A percentile compares a stretch with the other conserved stretches of the same genome.
phyloP scores from a whole-genome alignment of 2,329 filamentous ascomycete species.

The Cladophialophora yegresii region DNA sequence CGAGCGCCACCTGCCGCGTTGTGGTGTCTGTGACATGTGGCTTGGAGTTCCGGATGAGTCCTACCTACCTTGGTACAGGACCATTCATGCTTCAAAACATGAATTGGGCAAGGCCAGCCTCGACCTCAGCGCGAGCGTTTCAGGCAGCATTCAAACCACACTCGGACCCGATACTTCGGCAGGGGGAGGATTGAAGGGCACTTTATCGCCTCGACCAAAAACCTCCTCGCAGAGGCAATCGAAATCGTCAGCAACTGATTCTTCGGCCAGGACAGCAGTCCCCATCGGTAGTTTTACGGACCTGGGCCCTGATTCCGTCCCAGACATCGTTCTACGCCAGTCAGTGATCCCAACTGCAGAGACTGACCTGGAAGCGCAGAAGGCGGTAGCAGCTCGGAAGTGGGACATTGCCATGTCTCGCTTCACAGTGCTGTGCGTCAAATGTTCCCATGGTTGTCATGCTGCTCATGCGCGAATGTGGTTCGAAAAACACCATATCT shows the following conservation, averaged over 20 bases:
- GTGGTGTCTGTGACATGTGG: slow-evolving; percentile 64
- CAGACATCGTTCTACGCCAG: slow-evolving; percentile 9
- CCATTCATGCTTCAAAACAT: slow-evolving; percentile 14
- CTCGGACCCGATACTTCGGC: slow-evolving; percentile 26
- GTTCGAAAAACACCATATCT: slow-evolving; percentile 58
- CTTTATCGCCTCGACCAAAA: slow-evolving; percentile 20
- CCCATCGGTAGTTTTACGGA: not conserved
- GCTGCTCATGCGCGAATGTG: slow-evolving; percentile 63
- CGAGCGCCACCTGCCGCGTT: slow-evolving; percentile 63
- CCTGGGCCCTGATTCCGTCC: slow-evolving; percentile 7
- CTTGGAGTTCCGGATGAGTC: slow-evolving; percentile 60
- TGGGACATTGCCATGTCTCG: slow-evolving; percentile 53
- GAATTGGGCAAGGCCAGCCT: slow-evolving; percentile 21
- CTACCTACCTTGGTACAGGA: slow-evolving; percentile 37
- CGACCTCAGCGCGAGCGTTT: slow-evolving; percentile 31
- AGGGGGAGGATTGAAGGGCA: slow-evolving; percentile 34
- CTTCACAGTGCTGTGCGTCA: slow-evolving; percentile 63
- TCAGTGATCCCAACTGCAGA: slow-evolving; percentile 5
- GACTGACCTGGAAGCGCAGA: slow-evolving; percentile 15
- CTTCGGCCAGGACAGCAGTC: slow-evolving; percentile 37
- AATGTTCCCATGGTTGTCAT: slow-evolving; percentile 66
- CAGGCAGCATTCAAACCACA: slow-evolving; percentile 33
- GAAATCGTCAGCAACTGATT: slow-evolving; percentile 36
- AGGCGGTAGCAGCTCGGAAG: slow-evolving; percentile 19
- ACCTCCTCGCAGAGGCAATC: slow-evolving; percentile 36